Base-by-base conservation (phyloP, 208 protist species). In the Sergeia podlipaevii region DNA sequence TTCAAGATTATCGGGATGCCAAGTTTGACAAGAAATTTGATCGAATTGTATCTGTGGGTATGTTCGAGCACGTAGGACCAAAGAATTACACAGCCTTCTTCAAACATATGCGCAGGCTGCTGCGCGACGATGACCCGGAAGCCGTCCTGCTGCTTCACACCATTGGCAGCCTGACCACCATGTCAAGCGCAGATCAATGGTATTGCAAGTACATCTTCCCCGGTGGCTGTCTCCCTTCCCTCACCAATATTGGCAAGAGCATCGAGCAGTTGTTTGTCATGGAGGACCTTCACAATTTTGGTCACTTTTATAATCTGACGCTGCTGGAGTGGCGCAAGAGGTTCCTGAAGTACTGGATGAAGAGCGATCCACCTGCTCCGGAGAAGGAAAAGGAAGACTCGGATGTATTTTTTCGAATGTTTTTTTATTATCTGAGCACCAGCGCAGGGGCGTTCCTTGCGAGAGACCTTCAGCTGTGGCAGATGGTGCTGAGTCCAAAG, bases 171-270 rank as follows among this genome's bases (percentile, higher is more conserved):
- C 77, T 74, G 65, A 70, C 65, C 20, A 89, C 74, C 41, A 89
- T 70, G 69, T 50, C 49, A 51, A 80, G 52, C 58, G 81, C 76
- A 23, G 85, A 70, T 60, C 79, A 67, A 75, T 90, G 78, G 83
- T 93, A 85, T 58, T 61, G 67, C 30, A 80, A 77, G 62, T 93
- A 93, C 77, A 90, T 93, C 55, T 93, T 93, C 54, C 85, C 85
- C 1, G 79, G 79, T 4, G 79, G 76, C 32, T 84, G 76, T 41
- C 69, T 84, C 27, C 76, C 76, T 4, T 69, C 58, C 24, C 42
- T 79, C 10, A 10, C 56, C 10, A 75, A 73, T 30, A 70, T 84
- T 4, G 66, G 61, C 34, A 71, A 76, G 42, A 53, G 23, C 17
- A 64, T 74, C 20, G 71, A 84, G 47, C 63, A 60, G 24, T 37